phyloP scores from a whole-genome alignment of 106 monocot species.

The Agapanthus africanus region DNA sequence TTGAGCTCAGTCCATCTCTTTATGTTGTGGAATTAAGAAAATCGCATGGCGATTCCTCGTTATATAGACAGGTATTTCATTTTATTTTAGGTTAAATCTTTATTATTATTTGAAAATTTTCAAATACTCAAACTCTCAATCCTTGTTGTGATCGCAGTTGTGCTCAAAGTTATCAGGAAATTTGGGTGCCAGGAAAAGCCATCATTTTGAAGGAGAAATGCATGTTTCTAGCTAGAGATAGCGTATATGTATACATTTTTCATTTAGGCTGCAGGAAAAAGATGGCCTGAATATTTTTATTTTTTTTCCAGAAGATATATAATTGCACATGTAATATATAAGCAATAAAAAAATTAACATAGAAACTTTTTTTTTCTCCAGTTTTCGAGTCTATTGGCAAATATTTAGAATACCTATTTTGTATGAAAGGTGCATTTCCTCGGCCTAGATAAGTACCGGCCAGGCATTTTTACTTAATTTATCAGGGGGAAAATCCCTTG shows the following conservation, averaged over 20 bases:
- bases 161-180: constrained; percentile 5
- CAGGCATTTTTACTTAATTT: too few relatives aligned
- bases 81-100: too few relatives aligned
- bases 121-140: not conserved
- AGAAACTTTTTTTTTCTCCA: too few relatives aligned
- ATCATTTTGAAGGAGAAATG: constrained; percentile 1
- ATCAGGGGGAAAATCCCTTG: too few relatives aligned
- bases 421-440: too few relatives aligned
- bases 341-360: too few relatives aligned
- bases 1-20: constrained; percentile 71
- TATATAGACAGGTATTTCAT: constrained; percentile 84
- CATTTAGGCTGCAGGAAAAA: not conserved
- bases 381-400: too few relatives aligned
- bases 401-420: too few relatives aligned
- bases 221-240: not conserved
- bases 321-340: too few relatives aligned
- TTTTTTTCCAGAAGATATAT: not conserved
- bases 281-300: not conserved
- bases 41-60: constrained; percentile 56
- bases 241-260: not conserved
- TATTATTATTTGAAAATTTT: not conserved
- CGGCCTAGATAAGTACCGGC: too few relatives aligned
- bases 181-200: not conserved
- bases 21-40: constrained; percentile 79
- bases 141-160: not conserved